Conservation (phyloP, 2,329 filamentous ascomycete species). For the Monosporascus sp. region DNA sequence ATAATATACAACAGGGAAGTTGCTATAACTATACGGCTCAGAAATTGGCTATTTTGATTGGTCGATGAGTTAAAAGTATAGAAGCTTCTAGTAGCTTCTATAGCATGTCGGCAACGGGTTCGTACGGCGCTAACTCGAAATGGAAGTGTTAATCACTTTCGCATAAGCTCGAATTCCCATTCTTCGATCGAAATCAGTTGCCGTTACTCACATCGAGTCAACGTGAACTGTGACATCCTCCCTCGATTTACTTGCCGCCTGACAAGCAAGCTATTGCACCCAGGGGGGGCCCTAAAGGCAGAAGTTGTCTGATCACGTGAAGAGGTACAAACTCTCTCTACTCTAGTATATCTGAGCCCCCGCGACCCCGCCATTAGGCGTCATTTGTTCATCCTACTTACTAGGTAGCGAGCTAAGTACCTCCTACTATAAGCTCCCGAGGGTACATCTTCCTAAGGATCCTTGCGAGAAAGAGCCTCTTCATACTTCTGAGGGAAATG, state of each 20-base stretch:
- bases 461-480: not conserved
- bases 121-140: too few species aligned
- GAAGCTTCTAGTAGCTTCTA: slow-evolving; percentile 31
- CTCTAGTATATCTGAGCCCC: slow-evolving; percentile 3
- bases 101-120: not conserved
- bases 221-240: too few species aligned
- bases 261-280: not conserved
- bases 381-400: slow-evolving; percentile 2
- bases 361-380: slow-evolving; percentile 17
- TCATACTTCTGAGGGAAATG: not conserved
- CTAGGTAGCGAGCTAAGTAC: too few species aligned
- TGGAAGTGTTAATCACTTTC: too few species aligned
- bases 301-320: not conserved
- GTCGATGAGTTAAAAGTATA: slow-evolving; percentile 1
- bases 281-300: not conserved
- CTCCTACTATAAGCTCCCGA: too few species aligned
- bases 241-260: not conserved
- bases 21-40: not conserved
- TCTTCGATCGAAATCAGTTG: too few species aligned
- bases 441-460: too few species aligned
- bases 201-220: too few species aligned
- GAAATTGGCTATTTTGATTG: not conserved
- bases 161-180: too few species aligned
- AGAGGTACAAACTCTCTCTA: not conserved
- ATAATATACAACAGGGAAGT: too few species aligned